These are phyloP conservation scores for Ehretia macrophylla DNA, from an alignment of 257 asterid species.

Conservation along the genomic window DNA sequence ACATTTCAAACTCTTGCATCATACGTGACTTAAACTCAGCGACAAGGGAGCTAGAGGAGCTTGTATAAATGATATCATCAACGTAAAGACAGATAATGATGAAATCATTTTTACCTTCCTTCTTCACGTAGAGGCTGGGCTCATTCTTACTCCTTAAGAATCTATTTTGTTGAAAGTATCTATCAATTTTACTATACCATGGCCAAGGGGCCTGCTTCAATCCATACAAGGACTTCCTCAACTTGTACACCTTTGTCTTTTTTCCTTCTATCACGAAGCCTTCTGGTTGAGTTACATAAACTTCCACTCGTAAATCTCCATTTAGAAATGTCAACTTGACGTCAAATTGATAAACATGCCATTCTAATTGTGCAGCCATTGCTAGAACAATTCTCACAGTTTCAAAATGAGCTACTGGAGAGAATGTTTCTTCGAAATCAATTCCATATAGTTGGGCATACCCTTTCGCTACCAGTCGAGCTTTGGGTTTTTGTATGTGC, in stretches of 20 bases:
- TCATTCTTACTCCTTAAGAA: constrained; percentile 5
- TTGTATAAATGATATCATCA: constrained; percentile 9
- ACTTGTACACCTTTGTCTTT: neutral
- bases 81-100: constrained; percentile 1
- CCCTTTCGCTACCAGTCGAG: neutral
- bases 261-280: neutral
- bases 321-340: neutral
- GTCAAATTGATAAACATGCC: neutral
- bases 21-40: constrained; percentile 1
- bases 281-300: constrained; percentile 8
- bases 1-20: constrained; percentile 7
- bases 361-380: neutral
- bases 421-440: constrained; percentile 1
- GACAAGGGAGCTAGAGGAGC: neutral
- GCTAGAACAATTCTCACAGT: constrained; percentile 4
- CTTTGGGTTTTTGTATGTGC: neutral
- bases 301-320: neutral
- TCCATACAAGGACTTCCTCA: neutral
- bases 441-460: constrained; percentile 1
- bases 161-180: neutral
- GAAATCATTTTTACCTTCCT: neutral
- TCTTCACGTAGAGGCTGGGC: neutral
- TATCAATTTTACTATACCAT: constrained; percentile 1
- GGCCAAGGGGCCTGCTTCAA: constrained; percentile 1
- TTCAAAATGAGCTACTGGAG: constrained; percentile 5